Evolutionary conservation across 139 green algal species (phyloP).

Genomic region (Volvox reticuliferus): DNA sequence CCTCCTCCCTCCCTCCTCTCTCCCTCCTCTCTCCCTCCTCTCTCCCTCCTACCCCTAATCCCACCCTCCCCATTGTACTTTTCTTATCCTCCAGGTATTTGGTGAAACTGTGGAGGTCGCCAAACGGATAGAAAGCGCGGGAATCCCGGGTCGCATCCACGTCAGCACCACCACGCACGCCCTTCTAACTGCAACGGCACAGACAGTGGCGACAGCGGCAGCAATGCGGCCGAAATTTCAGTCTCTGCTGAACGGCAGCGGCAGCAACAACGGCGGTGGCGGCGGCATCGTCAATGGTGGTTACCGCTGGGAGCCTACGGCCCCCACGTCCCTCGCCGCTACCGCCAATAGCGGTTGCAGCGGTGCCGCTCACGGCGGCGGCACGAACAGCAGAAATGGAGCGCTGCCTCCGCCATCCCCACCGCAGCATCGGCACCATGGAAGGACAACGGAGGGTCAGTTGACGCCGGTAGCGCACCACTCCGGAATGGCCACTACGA

Average conservation of each 20-base stretch:
- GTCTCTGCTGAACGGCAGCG: no score
- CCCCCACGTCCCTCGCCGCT: no score
- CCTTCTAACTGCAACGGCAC: background rate
- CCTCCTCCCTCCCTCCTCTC: no score
- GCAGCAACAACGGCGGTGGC: background rate
- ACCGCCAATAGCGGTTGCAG: background rate
- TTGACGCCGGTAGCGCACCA: no score
- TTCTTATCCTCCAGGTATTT: slow-evolving; percentile 3
- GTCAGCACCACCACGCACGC: slow-evolving; percentile 2
- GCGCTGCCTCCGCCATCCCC: background rate
- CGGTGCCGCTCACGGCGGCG: no score
- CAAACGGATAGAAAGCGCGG: background rate
- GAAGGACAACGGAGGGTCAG: background rate
- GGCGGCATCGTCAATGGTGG: background rate
- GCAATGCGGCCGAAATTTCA: background rate
- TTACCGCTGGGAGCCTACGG: background rate
- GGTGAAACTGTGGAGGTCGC: slow-evolving; percentile 9
- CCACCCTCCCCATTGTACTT: no score
- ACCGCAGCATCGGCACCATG: background rate
- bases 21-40: no score
- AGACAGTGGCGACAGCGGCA: background rate
- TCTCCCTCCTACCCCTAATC: no score
- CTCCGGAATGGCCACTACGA: background rate
- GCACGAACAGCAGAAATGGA: no score
- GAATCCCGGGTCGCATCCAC: background rate